Conservation (phyloP, 2,329 filamentous ascomycete genomes). For the Zasmidium angulare region DNA sequence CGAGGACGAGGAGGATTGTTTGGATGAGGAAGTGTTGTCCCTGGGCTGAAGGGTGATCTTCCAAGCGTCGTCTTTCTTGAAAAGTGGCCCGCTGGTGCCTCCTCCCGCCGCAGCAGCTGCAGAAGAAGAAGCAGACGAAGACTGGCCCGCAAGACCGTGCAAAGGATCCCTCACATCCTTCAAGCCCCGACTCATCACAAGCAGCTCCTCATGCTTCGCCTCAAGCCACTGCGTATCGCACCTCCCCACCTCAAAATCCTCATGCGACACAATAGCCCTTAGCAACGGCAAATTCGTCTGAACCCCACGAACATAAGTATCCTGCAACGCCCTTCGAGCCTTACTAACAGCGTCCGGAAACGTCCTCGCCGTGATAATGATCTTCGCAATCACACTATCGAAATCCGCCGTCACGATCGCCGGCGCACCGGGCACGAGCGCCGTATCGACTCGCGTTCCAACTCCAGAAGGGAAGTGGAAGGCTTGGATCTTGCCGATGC, state of each 20-base stretch:
- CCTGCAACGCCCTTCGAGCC: constrained; percentile 55
- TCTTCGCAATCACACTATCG: constrained; percentile 60
- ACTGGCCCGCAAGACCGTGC: constrained; percentile 22
- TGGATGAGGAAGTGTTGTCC: background rate
- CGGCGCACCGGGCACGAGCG: constrained; percentile 46
- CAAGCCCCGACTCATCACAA: constrained; percentile 29
- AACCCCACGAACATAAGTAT: constrained; percentile 57
- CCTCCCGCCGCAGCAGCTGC: constrained; percentile 36
- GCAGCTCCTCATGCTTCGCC: constrained; percentile 43
- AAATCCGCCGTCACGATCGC: constrained; percentile 56
- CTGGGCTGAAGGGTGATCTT: constrained; percentile 21
- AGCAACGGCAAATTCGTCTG: constrained; percentile 60
- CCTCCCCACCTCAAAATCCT: constrained; percentile 48
- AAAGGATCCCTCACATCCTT: constrained; percentile 19
- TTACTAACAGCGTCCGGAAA: constrained; percentile 57
- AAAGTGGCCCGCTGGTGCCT: constrained; percentile 40
- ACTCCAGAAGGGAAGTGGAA: constrained; percentile 58
- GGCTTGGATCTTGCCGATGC: constrained; percentile 58
- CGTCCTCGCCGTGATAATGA: constrained; percentile 56
- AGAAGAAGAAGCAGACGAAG: constrained; percentile 31
- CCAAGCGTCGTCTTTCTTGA: constrained; percentile 39
- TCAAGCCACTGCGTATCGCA: constrained; percentile 62
- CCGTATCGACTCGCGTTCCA: constrained; percentile 58
- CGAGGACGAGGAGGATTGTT: background rate
- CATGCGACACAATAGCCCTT: constrained; percentile 52